These are phyloP conservation scores for Plectosphaerella sp. DNA, from an alignment of 2,329 filamentous ascomycete species.

Conservation along the genomic window DNA sequence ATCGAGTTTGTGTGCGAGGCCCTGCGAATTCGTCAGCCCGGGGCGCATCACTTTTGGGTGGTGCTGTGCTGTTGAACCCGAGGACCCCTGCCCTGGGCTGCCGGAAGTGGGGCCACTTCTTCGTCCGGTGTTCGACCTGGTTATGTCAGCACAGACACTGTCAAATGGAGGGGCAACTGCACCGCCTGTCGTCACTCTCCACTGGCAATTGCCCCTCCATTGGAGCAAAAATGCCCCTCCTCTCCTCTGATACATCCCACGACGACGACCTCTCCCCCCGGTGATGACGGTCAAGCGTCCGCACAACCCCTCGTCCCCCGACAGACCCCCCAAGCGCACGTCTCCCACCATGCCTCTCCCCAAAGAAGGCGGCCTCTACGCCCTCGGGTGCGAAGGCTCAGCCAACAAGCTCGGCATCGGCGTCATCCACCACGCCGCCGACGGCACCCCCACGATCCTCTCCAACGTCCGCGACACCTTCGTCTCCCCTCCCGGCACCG, in stretches of 20 bases:
- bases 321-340: constrained; percentile 7
- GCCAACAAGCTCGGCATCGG: constrained; percentile 98
- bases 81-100: too few species aligned
- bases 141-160: too few species aligned
- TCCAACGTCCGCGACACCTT: constrained; percentile 95
- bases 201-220: neutral
- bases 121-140: too few species aligned
- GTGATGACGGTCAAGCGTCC: neutral
- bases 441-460: constrained; percentile 63
- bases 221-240: neutral
- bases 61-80: too few species aligned
- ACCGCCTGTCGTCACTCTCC: too few species aligned
- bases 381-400: constrained; percentile 74
- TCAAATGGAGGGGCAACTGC: too few species aligned
- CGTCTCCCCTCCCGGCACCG: constrained; percentile 83
- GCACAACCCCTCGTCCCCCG: neutral
- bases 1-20: too few species aligned
- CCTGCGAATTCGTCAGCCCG: too few species aligned
- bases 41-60: too few species aligned
- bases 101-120: too few species aligned
- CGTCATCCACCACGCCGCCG: constrained; percentile 72
- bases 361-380: constrained; percentile 39
- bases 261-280: too few species aligned
- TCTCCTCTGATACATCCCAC: neutral
- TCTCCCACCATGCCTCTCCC: constrained; percentile 17